These are phyloP conservation scores for Vaucheria bursata DNA, from an alignment of 352 stramenopile species.

Conservation along the genomic window DNA sequence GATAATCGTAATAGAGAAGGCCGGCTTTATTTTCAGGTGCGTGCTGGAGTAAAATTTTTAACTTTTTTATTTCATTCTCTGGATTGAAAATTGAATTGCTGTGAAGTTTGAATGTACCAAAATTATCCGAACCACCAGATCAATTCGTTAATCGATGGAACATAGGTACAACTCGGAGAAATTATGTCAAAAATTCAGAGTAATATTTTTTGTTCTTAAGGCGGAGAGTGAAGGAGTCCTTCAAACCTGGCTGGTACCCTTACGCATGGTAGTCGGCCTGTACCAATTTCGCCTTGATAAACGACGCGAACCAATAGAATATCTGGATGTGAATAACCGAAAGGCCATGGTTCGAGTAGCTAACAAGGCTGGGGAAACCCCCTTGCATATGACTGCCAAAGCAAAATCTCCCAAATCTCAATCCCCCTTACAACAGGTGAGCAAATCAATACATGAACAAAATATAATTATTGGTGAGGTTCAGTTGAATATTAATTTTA, in stretches of 20 bases:
- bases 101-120: too few relatives aligned
- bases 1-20: conserved; percentile 62
- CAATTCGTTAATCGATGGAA: too few relatives aligned
- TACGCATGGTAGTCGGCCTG: conserved; percentile 62
- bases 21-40: conserved; percentile 49
- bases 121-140: too few relatives aligned
- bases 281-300: conserved; percentile 44
- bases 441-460: too few relatives aligned
- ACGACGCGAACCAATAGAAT: conserved; percentile 48
- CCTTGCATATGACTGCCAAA: conserved; percentile 61
- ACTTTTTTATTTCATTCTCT: not conserved
- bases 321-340: conserved; percentile 65
- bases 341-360: conserved; percentile 72
- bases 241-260: conserved; percentile 71
- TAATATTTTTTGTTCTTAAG: conserved; percentile 78
- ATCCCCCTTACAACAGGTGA: not conserved
- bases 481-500: too few relatives aligned
- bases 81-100: not conserved
- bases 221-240: conserved; percentile 70
- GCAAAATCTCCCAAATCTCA: not conserved
- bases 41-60: too few relatives aligned
- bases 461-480: too few relatives aligned
- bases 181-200: too few relatives aligned
- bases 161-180: too few relatives aligned
- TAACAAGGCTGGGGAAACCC: conserved; percentile 60